Base-by-base conservation (phyloP, 352 stramenopile species). In the Aphanomyces astaci region DNA sequence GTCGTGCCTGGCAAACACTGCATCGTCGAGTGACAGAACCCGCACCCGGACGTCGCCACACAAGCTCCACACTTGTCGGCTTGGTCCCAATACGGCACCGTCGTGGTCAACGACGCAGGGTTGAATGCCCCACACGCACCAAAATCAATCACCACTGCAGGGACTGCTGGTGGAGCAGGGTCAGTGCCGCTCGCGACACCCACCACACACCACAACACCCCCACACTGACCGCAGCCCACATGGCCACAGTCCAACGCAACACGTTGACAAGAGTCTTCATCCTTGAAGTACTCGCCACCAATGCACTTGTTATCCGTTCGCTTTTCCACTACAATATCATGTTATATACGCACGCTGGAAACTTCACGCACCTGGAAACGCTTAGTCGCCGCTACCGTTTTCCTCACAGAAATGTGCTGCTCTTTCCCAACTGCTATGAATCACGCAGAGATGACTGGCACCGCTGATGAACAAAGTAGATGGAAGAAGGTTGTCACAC, bases 21-120 rank as follows among this genome's bases (percentile, higher is more conserved):
- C 71, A 98, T 80, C n/a, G 90, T 97, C 55, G 88, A 96, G 53
- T 90, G 75, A 69, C 92, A 98, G 65, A 90, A 98, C 2, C 92
- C 92, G 62, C 92, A 98, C 13, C 78, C 75, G 11, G 73, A 64
- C 48, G 81, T 75, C 7, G 72, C 65, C 33, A 89, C 70, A 62
- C 92, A 98, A 17, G 71, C 63, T 24, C 76, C 75, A 76, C 91
- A 97, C n/a, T 73, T 70, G 27, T 76, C 75, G 78, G 88, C 86
- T 33, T 79, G 79, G 15, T 78, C 67, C 84, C 82, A 90, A 69
- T 82, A 90, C 66, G 78, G 74, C 59, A 2, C 19, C 54, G 65
- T 64, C 56, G 86, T 81, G 1, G 69, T 56, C 4, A 77, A 73
- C 39, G 81, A 73, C 19, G 81, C 11, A 28, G 54, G 30, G 54